Conservation (phyloP, 2,329 filamentous ascomycete genomes). For the Epichloe sibirici region DNA sequence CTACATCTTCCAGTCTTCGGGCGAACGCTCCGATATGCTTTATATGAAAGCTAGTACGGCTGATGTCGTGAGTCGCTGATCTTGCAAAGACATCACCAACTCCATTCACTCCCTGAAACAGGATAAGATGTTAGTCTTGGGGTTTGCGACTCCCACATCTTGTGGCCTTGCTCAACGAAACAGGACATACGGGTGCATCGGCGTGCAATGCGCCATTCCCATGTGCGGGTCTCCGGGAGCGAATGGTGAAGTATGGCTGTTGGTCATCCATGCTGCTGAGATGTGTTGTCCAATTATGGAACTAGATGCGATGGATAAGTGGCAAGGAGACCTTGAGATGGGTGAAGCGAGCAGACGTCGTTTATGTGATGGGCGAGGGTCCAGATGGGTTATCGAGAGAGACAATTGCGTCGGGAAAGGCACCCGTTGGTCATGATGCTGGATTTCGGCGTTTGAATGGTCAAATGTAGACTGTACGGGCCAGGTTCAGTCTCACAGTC, state of each 20-base stretch:
- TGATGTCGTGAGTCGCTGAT: conserved; percentile 42
- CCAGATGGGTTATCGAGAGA: neutral
- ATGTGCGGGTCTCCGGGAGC: conserved; percentile 34
- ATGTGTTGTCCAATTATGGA: neutral
- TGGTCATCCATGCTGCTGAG: conserved; percentile 26
- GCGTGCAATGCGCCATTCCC: conserved; percentile 33
- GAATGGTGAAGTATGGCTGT: conserved; percentile 40
- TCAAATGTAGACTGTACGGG: neutral
- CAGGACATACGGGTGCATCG: conserved; percentile 34
- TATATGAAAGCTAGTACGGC: conserved; percentile 45
- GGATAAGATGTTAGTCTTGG: too few relatives aligned
- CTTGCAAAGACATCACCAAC: conserved; percentile 17
- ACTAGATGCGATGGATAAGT: neutral
- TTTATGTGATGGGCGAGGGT: neutral
- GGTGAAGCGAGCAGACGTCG: neutral
- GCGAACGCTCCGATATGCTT: conserved; percentile 44
- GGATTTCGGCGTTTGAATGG: neutral
- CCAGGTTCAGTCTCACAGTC: neutral
- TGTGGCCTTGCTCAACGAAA: neutral
- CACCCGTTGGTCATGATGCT: conserved; percentile 1
- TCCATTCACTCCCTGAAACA: neutral
- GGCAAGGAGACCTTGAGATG: neutral
- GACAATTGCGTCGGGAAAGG: neutral
- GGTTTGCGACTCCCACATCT: neutral
- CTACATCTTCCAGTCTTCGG: conserved; percentile 40